These are phyloP conservation scores for Pythium phragmiticola DNA, from an alignment of 352 stramenopile genomes.

Conservation along the genomic window DNA sequence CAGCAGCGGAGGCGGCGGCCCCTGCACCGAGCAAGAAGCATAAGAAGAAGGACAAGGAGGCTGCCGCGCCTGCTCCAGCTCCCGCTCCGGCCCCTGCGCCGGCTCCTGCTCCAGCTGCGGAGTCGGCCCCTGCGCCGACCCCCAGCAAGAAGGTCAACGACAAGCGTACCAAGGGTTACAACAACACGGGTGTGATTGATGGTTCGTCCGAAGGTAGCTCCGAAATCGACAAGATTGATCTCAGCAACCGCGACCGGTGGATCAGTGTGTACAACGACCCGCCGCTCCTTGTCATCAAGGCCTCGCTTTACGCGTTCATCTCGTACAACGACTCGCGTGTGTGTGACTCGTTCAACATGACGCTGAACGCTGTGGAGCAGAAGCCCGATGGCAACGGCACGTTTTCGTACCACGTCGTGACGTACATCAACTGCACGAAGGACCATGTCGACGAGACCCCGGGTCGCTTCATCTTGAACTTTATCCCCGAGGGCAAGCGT, in stretches of 20 bases:
- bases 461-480: constrained; percentile 82
- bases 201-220: constrained; percentile 70
- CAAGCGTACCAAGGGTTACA: constrained; percentile 62
- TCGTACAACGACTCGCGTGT: constrained; percentile 82
- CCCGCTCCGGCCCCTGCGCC: constrained; percentile 17
- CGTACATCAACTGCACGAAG: constrained; percentile 87
- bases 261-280: constrained; percentile 83
- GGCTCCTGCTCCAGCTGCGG: constrained; percentile 8
- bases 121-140: constrained; percentile 6
- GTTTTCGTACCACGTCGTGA: constrained; percentile 81
- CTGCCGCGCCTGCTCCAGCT: constrained; percentile 16
- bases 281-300: constrained; percentile 78
- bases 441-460: constrained; percentile 68
- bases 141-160: constrained; percentile 38
- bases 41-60: constrained; percentile 15
- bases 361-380: constrained; percentile 80
- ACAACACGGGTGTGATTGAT: constrained; percentile 79
- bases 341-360: constrained; percentile 87
- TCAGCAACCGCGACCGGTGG: constrained; percentile 70
- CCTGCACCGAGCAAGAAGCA: constrained; percentile 20
- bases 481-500: constrained; percentile 77
- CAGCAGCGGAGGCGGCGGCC: constrained; percentile 3
- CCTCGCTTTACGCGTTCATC: constrained; percentile 84
- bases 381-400: constrained; percentile 69
- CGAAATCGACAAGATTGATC: constrained; percentile 85